Evolutionary conservation across 2,329 filamentous ascomycete genomes (phyloP).

Genomic region (Teratosphaeria epicoccoides): DNA sequence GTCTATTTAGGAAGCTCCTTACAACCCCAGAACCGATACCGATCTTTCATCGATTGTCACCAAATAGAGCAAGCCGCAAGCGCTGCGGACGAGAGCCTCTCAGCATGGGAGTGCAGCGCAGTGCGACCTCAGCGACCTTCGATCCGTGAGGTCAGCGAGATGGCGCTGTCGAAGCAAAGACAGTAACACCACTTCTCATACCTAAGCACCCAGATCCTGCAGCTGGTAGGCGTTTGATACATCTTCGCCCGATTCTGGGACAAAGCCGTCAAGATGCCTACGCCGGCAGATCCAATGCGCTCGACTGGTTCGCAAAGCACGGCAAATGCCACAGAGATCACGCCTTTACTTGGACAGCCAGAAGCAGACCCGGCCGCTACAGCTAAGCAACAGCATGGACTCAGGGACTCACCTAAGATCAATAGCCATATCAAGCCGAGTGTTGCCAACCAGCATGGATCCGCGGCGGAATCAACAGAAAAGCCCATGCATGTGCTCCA

Average conservation of each 20-base stretch:
- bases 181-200: background rate
- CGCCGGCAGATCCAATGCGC: background rate
- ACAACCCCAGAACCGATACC: background rate
- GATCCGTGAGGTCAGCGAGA: background rate
- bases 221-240: background rate
- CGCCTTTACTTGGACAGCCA: background rate
- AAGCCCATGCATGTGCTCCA: constrained; percentile 52
- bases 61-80: background rate
- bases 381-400: background rate
- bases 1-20: background rate
- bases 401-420: background rate
- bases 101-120: background rate
- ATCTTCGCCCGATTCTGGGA: background rate
- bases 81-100: background rate
- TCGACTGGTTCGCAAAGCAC: background rate
- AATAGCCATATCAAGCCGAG: background rate
- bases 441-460: background rate
- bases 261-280: background rate
- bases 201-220: background rate
- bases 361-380: background rate
- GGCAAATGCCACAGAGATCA: background rate
- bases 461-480: constrained; percentile 14
- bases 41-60: background rate
- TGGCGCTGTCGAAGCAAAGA: background rate
- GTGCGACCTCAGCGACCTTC: background rate